These are phyloP conservation scores for Sugiyamaella novakii DNA, from an alignment of 1,139 yeast genomes.

Conservation along the genomic window DNA sequence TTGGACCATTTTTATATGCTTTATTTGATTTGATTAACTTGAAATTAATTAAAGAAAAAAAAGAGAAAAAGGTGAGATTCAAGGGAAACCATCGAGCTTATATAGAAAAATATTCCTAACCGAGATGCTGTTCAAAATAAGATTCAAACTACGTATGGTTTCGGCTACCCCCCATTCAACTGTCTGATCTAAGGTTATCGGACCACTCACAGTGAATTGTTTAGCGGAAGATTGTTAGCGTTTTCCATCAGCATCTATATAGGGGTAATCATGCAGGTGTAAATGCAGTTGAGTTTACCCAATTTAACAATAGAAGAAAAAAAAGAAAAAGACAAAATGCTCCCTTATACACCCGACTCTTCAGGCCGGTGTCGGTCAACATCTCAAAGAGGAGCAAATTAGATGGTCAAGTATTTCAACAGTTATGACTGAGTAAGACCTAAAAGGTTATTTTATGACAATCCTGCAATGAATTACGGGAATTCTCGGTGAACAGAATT, in stretches of 20 bases:
- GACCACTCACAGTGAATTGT: conserved; percentile 10
- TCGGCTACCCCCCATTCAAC: conserved; percentile 10
- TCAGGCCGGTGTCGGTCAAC: background rate
- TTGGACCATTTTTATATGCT: conserved; percentile 49
- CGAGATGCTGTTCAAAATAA: too few species aligned
- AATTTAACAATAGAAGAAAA: too few species aligned
- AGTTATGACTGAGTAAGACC: too few species aligned
- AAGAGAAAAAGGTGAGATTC: conserved; percentile 6
- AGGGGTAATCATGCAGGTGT: conserved; percentile 14
- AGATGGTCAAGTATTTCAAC: too few species aligned
- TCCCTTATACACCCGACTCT: background rate
- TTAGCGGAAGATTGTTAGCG: conserved; percentile 1
- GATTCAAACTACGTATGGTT: too few species aligned
- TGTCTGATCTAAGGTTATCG: conserved; percentile 12
- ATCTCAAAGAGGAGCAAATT: too few species aligned
- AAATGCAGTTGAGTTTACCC: conserved; percentile 2
- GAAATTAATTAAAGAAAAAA: conserved; percentile 4
- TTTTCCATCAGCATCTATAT: background rate
- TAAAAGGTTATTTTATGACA: too few species aligned
- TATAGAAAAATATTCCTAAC: conserved; percentile 2
- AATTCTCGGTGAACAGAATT: too few species aligned
- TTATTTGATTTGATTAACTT: background rate
- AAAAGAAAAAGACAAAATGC: too few species aligned
- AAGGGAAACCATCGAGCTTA: conserved; percentile 8
- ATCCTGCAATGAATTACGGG: too few species aligned